These are phyloP conservation scores for Beauveria pseudobassiana DNA, from an alignment of 2,329 filamentous ascomycete genomes.

Conservation along the genomic window DNA sequence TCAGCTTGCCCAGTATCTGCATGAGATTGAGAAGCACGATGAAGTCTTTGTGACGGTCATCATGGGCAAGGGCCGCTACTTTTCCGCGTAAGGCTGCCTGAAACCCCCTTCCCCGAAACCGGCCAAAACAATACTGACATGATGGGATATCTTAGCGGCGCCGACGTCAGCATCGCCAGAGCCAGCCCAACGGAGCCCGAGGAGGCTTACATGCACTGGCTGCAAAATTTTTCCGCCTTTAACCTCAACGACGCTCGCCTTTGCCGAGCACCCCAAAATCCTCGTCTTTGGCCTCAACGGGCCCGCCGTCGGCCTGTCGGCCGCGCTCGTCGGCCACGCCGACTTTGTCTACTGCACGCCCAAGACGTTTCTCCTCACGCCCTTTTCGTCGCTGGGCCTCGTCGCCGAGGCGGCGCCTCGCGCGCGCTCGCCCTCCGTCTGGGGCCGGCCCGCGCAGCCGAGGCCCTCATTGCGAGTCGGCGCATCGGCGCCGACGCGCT, in stretches of 20 bases:
- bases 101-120: neutral
- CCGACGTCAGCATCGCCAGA: constrained; percentile 60
- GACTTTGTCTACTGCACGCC: constrained; percentile 91
- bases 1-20: constrained; percentile 62
- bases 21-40: constrained; percentile 69
- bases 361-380: constrained; percentile 77
- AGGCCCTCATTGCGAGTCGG: constrained; percentile 87
- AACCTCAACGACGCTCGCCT: constrained; percentile 89
- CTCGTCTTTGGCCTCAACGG: constrained; percentile 88
- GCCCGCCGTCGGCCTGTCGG: constrained; percentile 80
- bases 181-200: constrained; percentile 28
- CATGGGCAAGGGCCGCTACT: constrained; percentile 73
- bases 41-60: constrained; percentile 81
- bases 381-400: constrained; percentile 82
- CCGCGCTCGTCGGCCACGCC: constrained; percentile 72
- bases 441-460: constrained; percentile 76
- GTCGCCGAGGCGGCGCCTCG: constrained; percentile 79
- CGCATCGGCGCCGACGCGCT: constrained; percentile 68
- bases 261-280: constrained; percentile 91
- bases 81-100: constrained; percentile 66
- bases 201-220: constrained; percentile 45
- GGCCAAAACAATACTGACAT: neutral
- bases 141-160: constrained; percentile 48
- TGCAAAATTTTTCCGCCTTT: constrained; percentile 68
- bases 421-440: constrained; percentile 72